phyloP scores from a whole-genome alignment of 345 rosid genomes.

The Citrus glauca region DNA sequence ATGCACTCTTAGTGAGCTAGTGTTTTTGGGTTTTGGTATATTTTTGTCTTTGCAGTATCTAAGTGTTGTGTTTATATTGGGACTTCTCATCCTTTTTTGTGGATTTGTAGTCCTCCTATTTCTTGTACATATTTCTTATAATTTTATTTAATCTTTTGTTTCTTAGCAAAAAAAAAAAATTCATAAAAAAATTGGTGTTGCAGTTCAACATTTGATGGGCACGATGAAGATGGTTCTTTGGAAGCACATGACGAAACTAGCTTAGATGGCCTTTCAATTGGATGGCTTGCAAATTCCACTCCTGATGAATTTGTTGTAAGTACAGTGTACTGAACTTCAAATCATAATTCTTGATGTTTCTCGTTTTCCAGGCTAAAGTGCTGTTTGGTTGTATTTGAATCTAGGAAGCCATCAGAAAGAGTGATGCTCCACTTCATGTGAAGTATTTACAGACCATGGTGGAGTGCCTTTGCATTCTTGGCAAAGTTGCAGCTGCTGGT shows the following conservation, averaged over 20 bases:
- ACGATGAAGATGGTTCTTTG: constrained; percentile 63
- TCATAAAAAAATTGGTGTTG: constrained; percentile 14
- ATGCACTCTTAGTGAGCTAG: too few relatives aligned
- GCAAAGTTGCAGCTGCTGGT: constrained; percentile 97
- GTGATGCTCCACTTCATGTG: constrained; percentile 80
- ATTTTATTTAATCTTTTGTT: too few relatives aligned
- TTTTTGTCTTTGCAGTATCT: too few relatives aligned
- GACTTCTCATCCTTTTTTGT: too few relatives aligned
- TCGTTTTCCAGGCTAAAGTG: constrained; percentile 25
- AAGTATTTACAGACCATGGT: constrained; percentile 96
- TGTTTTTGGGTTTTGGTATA: too few relatives aligned
- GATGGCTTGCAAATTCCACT: constrained; percentile 79
- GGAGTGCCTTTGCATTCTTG: constrained; percentile 95
- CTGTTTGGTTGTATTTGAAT: constrained; percentile 15
- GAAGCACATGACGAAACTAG: constrained; percentile 57
- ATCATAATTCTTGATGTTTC: constrained; percentile 11
- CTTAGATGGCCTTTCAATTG: constrained; percentile 40
- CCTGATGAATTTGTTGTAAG: constrained; percentile 95
- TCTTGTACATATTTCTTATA: too few relatives aligned
- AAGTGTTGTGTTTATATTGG: too few relatives aligned
- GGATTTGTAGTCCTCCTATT: too few relatives aligned
- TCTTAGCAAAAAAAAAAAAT: neutral
- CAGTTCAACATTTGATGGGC: constrained; percentile 88
- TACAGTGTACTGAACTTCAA: constrained; percentile 13
- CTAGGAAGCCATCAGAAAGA: constrained; percentile 85